A percentile compares a stretch with the other conserved stretches of the same genome.
Evolutionary conservation across 2,329 filamentous ascomycete genomes (phyloP).

Genomic region (Dactylellina drechsleri): DNA sequence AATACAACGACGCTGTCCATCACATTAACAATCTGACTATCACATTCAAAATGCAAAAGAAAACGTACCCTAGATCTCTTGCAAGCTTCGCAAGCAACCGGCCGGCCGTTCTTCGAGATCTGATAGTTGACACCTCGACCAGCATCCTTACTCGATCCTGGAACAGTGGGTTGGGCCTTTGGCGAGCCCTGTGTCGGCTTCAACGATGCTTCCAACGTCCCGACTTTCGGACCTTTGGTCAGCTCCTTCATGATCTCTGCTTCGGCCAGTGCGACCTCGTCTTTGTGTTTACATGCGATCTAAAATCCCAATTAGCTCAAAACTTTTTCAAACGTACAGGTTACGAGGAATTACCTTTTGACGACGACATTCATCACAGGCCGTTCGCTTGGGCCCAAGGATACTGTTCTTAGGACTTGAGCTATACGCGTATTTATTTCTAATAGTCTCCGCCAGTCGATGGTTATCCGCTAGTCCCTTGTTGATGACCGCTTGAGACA

Average conservation of each 20-base stretch:
- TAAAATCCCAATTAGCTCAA: slow-evolving; percentile 11
- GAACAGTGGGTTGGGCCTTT: slow-evolving; percentile 14
- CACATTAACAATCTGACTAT: slow-evolving; percentile 10
- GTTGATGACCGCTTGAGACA: slow-evolving; percentile 53
- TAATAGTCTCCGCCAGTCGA: slow-evolving; percentile 42
- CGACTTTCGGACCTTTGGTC: slow-evolving; percentile 21
- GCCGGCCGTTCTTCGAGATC: slow-evolving; percentile 52
- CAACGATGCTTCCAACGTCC: slow-evolving; percentile 24
- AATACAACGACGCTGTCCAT: slow-evolving; percentile 46
- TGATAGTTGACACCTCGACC: slow-evolving; percentile 46
- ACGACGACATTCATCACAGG: slow-evolving; percentile 55
- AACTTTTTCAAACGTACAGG: background rate
- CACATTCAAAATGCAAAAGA: background rate
- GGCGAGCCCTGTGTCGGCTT: slow-evolving; percentile 41
- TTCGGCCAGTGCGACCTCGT: slow-evolving; percentile 48
- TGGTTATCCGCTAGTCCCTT: slow-evolving; percentile 48
- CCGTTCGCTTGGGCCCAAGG: slow-evolving; percentile 52
- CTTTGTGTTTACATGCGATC: slow-evolving; percentile 54
- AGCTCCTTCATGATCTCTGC: slow-evolving; percentile 53
- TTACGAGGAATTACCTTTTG: slow-evolving; percentile 36
- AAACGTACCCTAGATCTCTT: slow-evolving; percentile 53
- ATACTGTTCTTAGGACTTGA: slow-evolving; percentile 53
- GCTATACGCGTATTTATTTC: slow-evolving; percentile 44
- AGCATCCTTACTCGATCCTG: slow-evolving; percentile 35
- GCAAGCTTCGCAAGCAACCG: slow-evolving; percentile 53